Conservation (phyloP, 2,329 filamentous ascomycete genomes). For the Pezicula carpinea region DNA sequence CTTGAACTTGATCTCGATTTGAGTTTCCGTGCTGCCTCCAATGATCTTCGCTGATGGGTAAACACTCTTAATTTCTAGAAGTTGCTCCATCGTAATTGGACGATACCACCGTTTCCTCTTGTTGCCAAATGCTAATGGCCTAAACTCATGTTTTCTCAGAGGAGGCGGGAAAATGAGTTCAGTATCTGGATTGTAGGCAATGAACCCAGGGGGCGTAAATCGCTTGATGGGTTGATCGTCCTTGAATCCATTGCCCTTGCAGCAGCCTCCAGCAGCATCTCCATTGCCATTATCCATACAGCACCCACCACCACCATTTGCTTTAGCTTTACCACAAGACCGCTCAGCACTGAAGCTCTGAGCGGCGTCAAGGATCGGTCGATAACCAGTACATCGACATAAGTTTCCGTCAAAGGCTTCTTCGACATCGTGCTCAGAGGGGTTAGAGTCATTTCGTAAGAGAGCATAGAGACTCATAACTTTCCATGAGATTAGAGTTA, state of each 20-base stretch:
- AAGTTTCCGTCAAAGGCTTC: constrained; percentile 97
- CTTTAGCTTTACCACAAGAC: constrained; percentile 44
- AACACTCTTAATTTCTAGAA: constrained; percentile 85
- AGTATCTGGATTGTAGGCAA: constrained; percentile 89
- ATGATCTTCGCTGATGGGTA: constrained; percentile 90
- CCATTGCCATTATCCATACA: constrained; percentile 62
- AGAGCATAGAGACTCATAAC: constrained; percentile 97
- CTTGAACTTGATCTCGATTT: constrained; percentile 99
- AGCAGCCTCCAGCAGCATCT: constrained; percentile 54
- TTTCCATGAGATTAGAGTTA: not conserved
- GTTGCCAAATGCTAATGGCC: constrained; percentile 83
- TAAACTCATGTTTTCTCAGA: constrained; percentile 77
- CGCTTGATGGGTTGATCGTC: constrained; percentile 53
- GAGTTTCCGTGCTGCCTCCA: constrained; percentile 92
- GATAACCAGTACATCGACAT: constrained; percentile 92
- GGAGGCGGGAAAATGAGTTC: constrained; percentile 91
- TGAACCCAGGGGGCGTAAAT: constrained; percentile 86
- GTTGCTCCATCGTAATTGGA: constrained; percentile 78
- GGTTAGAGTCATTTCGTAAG: constrained; percentile 74
- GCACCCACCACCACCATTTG: constrained; percentile 53
- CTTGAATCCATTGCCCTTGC: constrained; percentile 54
- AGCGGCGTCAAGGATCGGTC: constrained; percentile 89
- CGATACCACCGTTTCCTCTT: constrained; percentile 93
- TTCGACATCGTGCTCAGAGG: constrained; percentile 79
- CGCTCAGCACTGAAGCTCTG: constrained; percentile 68